Conservation (phyloP, 495 filamentous ascomycete species). For the Penicillium manginii region DNA sequence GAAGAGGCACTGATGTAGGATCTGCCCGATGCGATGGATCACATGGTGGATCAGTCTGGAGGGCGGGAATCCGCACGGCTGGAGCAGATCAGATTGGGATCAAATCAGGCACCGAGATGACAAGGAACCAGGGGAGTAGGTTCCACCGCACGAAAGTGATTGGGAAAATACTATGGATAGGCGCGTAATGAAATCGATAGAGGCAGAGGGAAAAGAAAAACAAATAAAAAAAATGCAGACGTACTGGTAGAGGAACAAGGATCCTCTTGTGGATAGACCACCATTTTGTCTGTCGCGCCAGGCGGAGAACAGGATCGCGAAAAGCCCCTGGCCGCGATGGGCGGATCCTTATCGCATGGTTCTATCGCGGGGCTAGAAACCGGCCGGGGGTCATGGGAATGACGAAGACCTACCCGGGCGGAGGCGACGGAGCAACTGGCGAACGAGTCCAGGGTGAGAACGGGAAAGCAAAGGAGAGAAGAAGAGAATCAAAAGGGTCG, state of each 20-base stretch:
- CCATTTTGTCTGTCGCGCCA: slow-evolving; percentile 40
- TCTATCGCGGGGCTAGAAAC: slow-evolving; percentile 30
- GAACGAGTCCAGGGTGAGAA: slow-evolving; percentile 27
- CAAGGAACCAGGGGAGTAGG: slow-evolving; percentile 9
- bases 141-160: slow-evolving; percentile 13
- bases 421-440: slow-evolving; percentile 5
- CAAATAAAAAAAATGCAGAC: slow-evolving; percentile 17
- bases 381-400: slow-evolving; percentile 16
- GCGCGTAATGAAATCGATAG: neutral
- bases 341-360: slow-evolving; percentile 36
- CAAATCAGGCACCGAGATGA: slow-evolving; percentile 22
- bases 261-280: slow-evolving; percentile 40
- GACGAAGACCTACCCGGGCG: slow-evolving; percentile 21
- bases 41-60: slow-evolving; percentile 35
- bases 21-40: slow-evolving; percentile 31
- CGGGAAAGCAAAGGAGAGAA: slow-evolving; percentile 3
- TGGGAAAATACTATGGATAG: neutral
- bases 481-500: neutral
- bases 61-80: slow-evolving; percentile 34
- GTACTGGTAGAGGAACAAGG: slow-evolving; percentile 41
- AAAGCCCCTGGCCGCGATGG: slow-evolving; percentile 26
- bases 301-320: slow-evolving; percentile 28
- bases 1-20: slow-evolving; percentile 30
- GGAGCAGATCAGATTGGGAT: slow-evolving; percentile 29
- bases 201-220: slow-evolving; percentile 1